Conservation (phyloP, 192 early-diverging fungal genomes). For the Umbelopsis isabellina region DNA sequence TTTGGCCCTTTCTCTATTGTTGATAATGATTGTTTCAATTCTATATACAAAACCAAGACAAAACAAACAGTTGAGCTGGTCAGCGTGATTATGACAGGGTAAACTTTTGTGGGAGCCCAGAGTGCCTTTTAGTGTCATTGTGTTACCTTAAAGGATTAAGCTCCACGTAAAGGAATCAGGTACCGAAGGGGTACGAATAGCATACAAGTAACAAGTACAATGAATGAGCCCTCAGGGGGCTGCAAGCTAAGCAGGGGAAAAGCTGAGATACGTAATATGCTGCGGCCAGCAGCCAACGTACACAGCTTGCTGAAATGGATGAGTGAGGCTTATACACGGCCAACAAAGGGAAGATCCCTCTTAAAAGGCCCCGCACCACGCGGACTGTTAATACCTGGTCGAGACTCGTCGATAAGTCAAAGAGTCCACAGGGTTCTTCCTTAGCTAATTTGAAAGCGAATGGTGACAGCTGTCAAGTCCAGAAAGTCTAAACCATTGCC, state of each 20-base stretch:
- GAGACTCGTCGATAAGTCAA: not conserved
- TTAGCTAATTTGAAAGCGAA: not conserved
- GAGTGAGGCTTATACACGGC: too few relatives aligned
- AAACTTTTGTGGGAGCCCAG: not conserved
- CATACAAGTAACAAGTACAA: not conserved
- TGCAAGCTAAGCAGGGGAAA: not conserved
- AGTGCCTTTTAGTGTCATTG: not conserved
- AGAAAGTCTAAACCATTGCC: slow-evolving; percentile 19
- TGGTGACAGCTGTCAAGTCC: slow-evolving; percentile 21
- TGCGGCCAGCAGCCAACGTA: too few relatives aligned
- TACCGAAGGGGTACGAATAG: too few relatives aligned
- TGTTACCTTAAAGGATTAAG: not conserved
- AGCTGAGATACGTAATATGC: not conserved
- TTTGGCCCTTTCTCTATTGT: too few relatives aligned
- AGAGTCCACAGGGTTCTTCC: not conserved
- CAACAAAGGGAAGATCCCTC: not conserved
- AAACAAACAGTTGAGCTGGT: too few relatives aligned
- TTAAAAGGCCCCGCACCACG: slow-evolving; percentile 3
- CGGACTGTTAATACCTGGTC: slow-evolving; percentile 3
- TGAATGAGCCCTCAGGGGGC: not conserved
- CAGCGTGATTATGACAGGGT: too few relatives aligned
- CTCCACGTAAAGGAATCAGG: not conserved
- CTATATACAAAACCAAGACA: too few relatives aligned
- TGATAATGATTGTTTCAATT: too few relatives aligned
- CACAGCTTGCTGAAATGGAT: not conserved